These are phyloP conservation scores for Lippia alba DNA, from an alignment of 305 asterid genomes.

Conservation along the genomic window DNA sequence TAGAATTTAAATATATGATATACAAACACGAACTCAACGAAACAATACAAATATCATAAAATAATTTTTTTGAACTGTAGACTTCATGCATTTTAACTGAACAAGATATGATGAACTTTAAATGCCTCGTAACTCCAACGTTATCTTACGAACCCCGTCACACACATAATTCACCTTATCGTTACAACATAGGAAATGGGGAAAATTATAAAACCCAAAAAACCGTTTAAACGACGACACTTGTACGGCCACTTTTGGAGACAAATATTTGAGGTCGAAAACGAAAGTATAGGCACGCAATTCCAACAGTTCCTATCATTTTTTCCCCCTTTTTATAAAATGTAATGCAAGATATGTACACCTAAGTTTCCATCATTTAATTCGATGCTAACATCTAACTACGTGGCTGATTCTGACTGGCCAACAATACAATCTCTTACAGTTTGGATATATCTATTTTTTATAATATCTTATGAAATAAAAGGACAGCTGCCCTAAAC, in stretches of 20 bases:
- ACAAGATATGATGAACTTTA: too few relatives aligned
- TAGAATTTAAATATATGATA: too few relatives aligned
- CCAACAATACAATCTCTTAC: not conserved
- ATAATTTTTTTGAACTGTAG: too few relatives aligned
- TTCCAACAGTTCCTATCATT: conserved; percentile 30
- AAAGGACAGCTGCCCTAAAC: not conserved
- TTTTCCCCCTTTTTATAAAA: not conserved
- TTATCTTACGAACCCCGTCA: too few relatives aligned
- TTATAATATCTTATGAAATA: too few relatives aligned
- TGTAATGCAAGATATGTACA: not conserved
- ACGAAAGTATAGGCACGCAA: not conserved
- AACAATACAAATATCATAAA: too few relatives aligned
- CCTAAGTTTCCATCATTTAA: conserved; percentile 6
- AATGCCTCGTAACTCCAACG: too few relatives aligned
- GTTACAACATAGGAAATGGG: too few relatives aligned
- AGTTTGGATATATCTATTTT: not conserved
- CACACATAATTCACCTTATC: too few relatives aligned
- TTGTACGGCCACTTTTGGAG: conserved; percentile 27
- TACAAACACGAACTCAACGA: too few relatives aligned
- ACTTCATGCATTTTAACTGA: too few relatives aligned
- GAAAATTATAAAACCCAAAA: too few relatives aligned
- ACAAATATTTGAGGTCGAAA: not conserved
- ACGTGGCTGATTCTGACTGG: conserved; percentile 32
- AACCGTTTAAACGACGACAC: conserved; percentile 8
- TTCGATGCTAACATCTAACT: conserved; percentile 15